Base-by-base conservation (phyloP, 257 asterid species). In the Coffea eugenioides region DNA sequence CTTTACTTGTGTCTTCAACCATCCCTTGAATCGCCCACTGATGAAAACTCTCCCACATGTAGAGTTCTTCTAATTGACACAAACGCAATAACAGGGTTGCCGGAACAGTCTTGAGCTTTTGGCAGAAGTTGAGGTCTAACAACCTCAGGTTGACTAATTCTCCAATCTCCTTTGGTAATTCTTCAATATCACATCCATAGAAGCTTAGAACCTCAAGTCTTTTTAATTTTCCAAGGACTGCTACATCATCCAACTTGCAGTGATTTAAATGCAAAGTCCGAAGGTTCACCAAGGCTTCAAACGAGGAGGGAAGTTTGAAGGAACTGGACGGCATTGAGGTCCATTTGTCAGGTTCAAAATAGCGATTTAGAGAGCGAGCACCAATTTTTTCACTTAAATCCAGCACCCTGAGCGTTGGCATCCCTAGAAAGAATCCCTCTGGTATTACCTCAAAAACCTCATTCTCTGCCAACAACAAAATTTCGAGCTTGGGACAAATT, bases 371-470 rank as follows among this genome's bases (percentile, higher is more conserved):
- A n/a, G n/a, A n/a, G n/a, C n/a, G n/a, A n/a, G n/a, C n/a, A n/a
- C n/a, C n/a, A n/a, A n/a, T n/a, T n/a, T n/a, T 81, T 81, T 81
- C 80, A 75, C 73, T 81, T 27, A 75, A 23, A 75, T 71, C 52
- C 48, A 82, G 67, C 27, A 82, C 77, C 46, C 48, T 75, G 20
- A 81, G 39, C 2, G 4, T 5, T 23, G n/a, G 23, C 75, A 71
- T 71, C 31, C 61, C 68, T 15, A 14, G 45, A 43, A 80, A 74
- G 34, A 67, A 52, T 4, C 0, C 31, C 12, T 68, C 61, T 36
- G 80, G 64, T 73, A 74, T 79, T 69, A 15, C 5, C n/a, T 45
- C 77, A 75, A 75, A 45, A 41, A 80, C 72, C 23, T 75, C 84
- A 45, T 80, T 80, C 69, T 56, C 77, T 25, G 80, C 76, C 75